Evolutionary conservation across 768 basidiomycete genomes (phyloP), one percentile per base, ranked within the genome.

Genomic region (Goffeauzyma gilvescens): DNA sequence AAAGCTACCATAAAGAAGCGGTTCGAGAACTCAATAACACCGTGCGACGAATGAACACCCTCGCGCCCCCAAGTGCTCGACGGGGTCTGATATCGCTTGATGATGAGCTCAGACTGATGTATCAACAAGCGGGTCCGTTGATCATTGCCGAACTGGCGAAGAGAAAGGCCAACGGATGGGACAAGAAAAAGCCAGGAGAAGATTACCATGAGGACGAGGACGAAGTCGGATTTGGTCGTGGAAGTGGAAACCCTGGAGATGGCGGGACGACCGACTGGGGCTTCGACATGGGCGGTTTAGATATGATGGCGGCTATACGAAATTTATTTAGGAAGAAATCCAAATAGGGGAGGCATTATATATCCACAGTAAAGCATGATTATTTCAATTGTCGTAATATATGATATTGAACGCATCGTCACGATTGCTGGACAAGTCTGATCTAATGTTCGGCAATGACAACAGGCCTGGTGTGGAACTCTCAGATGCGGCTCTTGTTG

Each of bases 1-100:
- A n/a, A 18, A 37, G 37, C 3, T 48, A 48, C 39, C 41, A 84
- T 52, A 71, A 75, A 25, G 67, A 72, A 2, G 78, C 78, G 10
- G 54, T 86, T 27, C 69, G 68, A 23, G 77, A 85, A 50, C 63
- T 85, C 30, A 85, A 87, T 60, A 67, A 73, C 3, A 68, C 79
- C 5, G 76, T 85, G 21, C 70, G 81, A 37, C 75, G 77, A 64
- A 80, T 82, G 64, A 86, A 87, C 55, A 76, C 72, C 6, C 58
- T 79, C 32, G 84, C 83, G 10, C 83, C 81, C 2, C 80, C 79
- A 53, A 67, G 75, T 4, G 82, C 79, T n/a, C 71, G 82, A 15
- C 66, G 78, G 35, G 66, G 73, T 4, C 74, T 76, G 46, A 70
- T 79, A 46, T 62, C 67, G 18, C 70, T 72, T 18, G 66, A 67